phyloP scores from a whole-genome alignment of 371 early-diverging fungal species.

The Mortierella sp. region DNA sequence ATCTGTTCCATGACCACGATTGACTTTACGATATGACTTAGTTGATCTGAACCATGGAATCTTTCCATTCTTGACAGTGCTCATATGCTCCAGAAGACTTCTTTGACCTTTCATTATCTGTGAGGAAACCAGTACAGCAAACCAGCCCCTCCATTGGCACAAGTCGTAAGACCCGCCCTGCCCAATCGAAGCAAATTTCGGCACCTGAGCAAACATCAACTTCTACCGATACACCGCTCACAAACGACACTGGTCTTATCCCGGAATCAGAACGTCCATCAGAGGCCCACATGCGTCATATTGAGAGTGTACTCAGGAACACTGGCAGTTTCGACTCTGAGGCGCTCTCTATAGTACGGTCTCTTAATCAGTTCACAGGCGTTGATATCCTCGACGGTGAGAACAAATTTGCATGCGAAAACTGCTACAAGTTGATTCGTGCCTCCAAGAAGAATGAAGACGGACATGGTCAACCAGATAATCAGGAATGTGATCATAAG shows the following conservation, averaged over 20 bases:
- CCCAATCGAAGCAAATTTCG: slow-evolving; percentile 10
- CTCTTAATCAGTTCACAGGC: slow-evolving; percentile 43
- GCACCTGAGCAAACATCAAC: background rate
- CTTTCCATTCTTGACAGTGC: slow-evolving; percentile 19
- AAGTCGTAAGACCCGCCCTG: slow-evolving; percentile 16
- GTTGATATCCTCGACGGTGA: slow-evolving; percentile 50
- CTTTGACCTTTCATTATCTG: slow-evolving; percentile 38
- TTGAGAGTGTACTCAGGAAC: slow-evolving; percentile 39
- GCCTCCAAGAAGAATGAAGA: background rate
- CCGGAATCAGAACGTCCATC: slow-evolving; percentile 25
- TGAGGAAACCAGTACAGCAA: slow-evolving; percentile 10
- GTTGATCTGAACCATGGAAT: too few relatives aligned
- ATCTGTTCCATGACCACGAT: too few relatives aligned
- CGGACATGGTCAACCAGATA: background rate
- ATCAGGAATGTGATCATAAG: background rate
- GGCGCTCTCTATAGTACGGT: slow-evolving; percentile 34
- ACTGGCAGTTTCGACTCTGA: slow-evolving; percentile 17
- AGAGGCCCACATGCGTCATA: slow-evolving; percentile 34
- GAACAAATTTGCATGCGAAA: slow-evolving; percentile 52
- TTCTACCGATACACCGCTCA: background rate
- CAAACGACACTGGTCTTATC: slow-evolving; percentile 10
- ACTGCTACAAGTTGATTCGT: slow-evolving; percentile 34
- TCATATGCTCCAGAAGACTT: slow-evolving; percentile 42
- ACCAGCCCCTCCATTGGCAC: background rate
- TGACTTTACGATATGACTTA: too few relatives aligned